Evolutionary conservation across 2,329 filamentous ascomycete genomes (phyloP), one percentile per base, ranked within the genome.

Genomic region (Cercospora sojina): DNA sequence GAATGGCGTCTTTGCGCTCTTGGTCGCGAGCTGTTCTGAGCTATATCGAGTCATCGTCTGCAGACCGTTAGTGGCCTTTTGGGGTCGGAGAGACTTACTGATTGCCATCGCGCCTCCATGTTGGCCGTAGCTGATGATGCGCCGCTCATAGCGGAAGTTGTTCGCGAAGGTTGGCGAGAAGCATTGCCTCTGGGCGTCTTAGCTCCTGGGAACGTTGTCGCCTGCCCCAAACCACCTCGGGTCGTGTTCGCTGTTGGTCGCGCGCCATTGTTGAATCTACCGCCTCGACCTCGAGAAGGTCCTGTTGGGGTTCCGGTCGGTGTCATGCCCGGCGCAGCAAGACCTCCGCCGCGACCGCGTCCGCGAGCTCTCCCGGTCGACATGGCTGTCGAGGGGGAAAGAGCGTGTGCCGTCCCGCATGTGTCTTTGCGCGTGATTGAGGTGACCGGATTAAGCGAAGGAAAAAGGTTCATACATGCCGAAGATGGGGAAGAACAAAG

Each of bases 1-100:
- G 79, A 59, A 87, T 87, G 25, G 85, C 85, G 59, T 80, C 73
- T 67, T 81, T 78, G 66, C 84, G 80, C 73, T 86, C 80, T 64
- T 76, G 79, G 64, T 84, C 81, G 60, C 85, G 82, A 64, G 80
- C 76, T 67, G 80, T 74, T 79, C 85, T 85, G 70, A 80, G 78
- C 79, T 80, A 72, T 68, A 72, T 65, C 51, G 66, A 68, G 74
- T 75, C 70, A 77, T 69, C 71, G 68, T 67, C 61, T 70, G 69
- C 55, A 31, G 57, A 35, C 67, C 67, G 72, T 74, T 68, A 75
- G 74, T 74, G 59, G 59, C 29, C 56, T 63, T 13, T 20, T 47
- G 56, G 60, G 53, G 35, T 20, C 13, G 12, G 63, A 20, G 4
- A 18, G 5, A 67, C 72, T 63, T 68, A 74, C 72, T 69, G 70